Base-by-base conservation (phyloP, 1,284 basidiomycete genomes). In the Sporisorium reilianum region DNA sequence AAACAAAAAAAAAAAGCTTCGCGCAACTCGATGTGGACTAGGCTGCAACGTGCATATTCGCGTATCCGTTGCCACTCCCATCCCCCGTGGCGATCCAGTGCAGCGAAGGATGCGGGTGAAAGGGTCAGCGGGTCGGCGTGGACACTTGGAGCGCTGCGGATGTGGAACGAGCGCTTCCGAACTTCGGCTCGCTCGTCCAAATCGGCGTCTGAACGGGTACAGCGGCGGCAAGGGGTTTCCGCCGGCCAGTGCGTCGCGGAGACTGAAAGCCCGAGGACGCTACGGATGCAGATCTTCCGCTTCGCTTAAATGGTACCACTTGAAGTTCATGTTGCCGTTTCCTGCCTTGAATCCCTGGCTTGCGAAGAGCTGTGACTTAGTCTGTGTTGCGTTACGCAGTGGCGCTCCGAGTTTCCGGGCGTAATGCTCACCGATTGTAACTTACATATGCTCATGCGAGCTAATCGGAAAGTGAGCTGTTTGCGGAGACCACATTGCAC, bases 1-100 rank as follows among this genome's bases (percentile, higher is more conserved):
- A n/a, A n/a, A n/a, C n/a, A n/a, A n/a, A n/a, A n/a, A n/a, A n/a
- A n/a, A n/a, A n/a, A n/a, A 20, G 16, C 18, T 38, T 38, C 8
- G 38, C 38, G n/a, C 38, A 41, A 41, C n/a, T 41, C 38, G n/a
- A 41, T 41, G 38, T 41, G 38, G 38, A 41, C 38, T 41, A 41
- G 38, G 1, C n/a, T 9, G 18, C 38, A 41, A 41, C 38, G 38
- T 41, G 38, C n/a, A 41, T 5, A 5, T 20, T 41, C 18, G 36
- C 36, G 36, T 38, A 38, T n/a, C 36, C 16, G 5, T n/a, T 11
- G 3, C 16, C 34, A 34, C 34, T 6, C 10, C 11, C 18, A n/a
- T n/a, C n/a, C 38, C 38, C n/a, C 38, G 9, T 20, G 38, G 38
- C 14, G 38, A 20, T 41, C n/a, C 18, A n/a, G n/a, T 8, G n/a